Evolutionary conservation across 1,284 basidiomycete species (phyloP).

Genomic region (Phellopilus nigrolimitatus): DNA sequence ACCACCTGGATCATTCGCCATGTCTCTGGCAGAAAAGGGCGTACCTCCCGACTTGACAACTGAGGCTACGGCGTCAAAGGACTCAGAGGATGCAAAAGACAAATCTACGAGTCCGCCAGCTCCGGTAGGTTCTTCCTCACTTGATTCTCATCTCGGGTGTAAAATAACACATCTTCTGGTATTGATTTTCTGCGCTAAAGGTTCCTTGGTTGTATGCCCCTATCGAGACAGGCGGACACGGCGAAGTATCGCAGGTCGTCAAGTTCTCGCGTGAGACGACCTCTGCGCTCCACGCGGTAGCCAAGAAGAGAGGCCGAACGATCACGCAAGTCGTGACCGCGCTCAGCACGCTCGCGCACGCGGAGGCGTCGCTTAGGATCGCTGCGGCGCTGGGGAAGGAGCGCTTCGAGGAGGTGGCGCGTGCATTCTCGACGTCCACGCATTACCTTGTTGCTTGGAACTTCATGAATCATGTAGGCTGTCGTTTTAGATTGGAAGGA

Average conservation of each 20-base stretch:
- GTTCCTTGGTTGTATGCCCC: no score
- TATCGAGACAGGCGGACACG: no score
- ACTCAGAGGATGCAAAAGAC: background rate
- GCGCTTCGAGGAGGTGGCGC: constrained; percentile 17
- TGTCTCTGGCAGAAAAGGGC: background rate
- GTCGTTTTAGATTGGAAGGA: no score
- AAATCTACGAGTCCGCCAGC: no score
- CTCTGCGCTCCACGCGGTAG: constrained; percentile 14
- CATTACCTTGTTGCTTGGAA: constrained; percentile 14
- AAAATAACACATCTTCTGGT: no score
- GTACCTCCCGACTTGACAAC: background rate
- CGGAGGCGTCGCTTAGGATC: constrained; percentile 13
- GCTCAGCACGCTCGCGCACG: constrained; percentile 17
- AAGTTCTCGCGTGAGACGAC: constrained; percentile 16
- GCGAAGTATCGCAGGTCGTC: no score
- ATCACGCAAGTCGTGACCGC: constrained; percentile 22
- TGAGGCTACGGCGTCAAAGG: background rate
- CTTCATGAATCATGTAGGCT: constrained; percentile 21
- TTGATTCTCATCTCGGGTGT: no score
- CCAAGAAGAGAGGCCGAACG: constrained; percentile 16
- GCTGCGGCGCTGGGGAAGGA: constrained; percentile 12
- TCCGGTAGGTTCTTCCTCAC: no score
- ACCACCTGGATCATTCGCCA: background rate
- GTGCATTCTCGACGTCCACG: constrained; percentile 4
- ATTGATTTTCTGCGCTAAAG: no score